A percentile compares a stretch with the other conserved stretches of the same genome.
phyloP scores from a whole-genome alignment of 371 early-diverging fungal genomes.

The Mucor irregularis region DNA sequence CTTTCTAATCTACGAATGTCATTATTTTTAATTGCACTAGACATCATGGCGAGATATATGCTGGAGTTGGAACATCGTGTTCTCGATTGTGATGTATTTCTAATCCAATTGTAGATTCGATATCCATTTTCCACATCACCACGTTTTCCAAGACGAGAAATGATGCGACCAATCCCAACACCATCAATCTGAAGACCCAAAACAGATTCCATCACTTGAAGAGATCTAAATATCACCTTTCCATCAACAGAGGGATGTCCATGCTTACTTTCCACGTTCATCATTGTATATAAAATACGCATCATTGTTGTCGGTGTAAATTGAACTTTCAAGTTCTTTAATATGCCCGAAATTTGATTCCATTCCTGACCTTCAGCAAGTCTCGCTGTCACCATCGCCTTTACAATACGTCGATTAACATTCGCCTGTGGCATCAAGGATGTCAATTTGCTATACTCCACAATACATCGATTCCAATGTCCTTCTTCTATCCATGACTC shows the following conservation, averaged over 20 bases:
- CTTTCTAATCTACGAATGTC: conserved; percentile 26
- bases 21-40: conserved; percentile 32
- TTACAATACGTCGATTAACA: conserved; percentile 37
- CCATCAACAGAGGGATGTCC: conserved; percentile 20
- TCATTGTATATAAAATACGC: conserved; percentile 21
- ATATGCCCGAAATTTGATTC: neutral
- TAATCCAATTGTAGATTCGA: conserved; percentile 31
- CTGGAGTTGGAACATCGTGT: conserved; percentile 10
- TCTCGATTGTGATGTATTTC: too few relatives aligned
- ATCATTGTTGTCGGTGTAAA: conserved; percentile 27
- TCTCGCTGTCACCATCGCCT: conserved; percentile 19
- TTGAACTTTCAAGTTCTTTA: conserved; percentile 1
- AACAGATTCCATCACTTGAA: conserved; percentile 29
- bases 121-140: conserved; percentile 28
- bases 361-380: conserved; percentile 1
- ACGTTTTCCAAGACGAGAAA: conserved; percentile 31
- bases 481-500: conserved; percentile 29
- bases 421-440: too few relatives aligned
- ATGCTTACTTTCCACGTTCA: conserved; percentile 14
- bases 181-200: conserved; percentile 22
- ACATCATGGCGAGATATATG: conserved; percentile 35
- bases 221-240: conserved; percentile 12
- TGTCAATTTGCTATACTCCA: conserved; percentile 6
- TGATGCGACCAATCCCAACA: conserved; percentile 23
- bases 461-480: conserved; percentile 20